phyloP scores from a whole-genome alignment of 148 eudicot species.

The Cornus kousa region DNA sequence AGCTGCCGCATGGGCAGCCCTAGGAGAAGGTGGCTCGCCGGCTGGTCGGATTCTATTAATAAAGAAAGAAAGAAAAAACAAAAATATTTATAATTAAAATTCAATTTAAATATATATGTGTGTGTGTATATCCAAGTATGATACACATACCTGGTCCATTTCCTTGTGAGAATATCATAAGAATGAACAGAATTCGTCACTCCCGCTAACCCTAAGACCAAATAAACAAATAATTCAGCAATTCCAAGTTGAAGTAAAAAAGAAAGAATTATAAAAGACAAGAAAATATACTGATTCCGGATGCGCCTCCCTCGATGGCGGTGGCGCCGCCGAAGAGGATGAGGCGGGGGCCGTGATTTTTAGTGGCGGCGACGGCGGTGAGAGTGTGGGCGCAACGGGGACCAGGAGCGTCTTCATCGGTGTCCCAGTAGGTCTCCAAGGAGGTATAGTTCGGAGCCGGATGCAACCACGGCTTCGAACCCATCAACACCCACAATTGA shows the following conservation, averaged over 20 bases:
- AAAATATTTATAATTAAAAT: not conserved
- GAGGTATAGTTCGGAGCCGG: slow-evolving; percentile 74
- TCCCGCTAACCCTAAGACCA: slow-evolving; percentile 72
- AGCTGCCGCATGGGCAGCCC: slow-evolving; percentile 95
- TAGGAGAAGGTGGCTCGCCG: slow-evolving; percentile 94
- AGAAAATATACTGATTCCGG: slow-evolving; percentile 52
- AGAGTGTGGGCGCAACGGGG: slow-evolving; percentile 89
- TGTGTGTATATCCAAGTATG: not conserved
- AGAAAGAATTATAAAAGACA: not conserved
- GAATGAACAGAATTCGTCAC: slow-evolving; percentile 85
- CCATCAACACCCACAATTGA: slow-evolving; percentile 29
- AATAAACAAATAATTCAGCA: slow-evolving; percentile 6
- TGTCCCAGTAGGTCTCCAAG: slow-evolving; percentile 73
- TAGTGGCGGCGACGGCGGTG: slow-evolving; percentile 84
- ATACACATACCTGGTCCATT: slow-evolving; percentile 72
- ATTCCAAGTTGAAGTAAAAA: not conserved
- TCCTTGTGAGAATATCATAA: slow-evolving; percentile 67
- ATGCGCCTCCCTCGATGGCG: slow-evolving; percentile 82
- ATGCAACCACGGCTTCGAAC: slow-evolving; percentile 64
- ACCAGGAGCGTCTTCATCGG: slow-evolving; percentile 86
- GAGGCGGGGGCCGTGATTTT: slow-evolving; percentile 75
- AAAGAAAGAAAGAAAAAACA: slow-evolving; percentile 6
- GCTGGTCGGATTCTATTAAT: slow-evolving; percentile 66
- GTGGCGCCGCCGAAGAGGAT: slow-evolving; percentile 97
- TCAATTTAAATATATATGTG: not conserved